phyloP scores from a whole-genome alignment of 257 asterid species.

The Ajuga chamaepitys region DNA sequence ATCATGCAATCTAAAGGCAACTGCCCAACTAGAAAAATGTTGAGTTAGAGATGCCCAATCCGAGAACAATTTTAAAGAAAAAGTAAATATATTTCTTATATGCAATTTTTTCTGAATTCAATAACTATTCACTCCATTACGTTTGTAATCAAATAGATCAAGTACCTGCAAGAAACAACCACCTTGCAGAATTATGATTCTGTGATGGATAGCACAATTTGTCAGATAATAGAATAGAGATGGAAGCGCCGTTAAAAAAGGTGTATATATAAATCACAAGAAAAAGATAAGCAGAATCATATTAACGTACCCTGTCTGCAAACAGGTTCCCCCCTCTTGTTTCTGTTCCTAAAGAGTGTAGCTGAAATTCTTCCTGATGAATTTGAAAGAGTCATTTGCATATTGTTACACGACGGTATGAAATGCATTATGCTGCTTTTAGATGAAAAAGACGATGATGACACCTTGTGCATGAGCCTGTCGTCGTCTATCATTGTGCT shows the following conservation, averaged over 20 bases:
- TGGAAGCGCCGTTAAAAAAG: not conserved
- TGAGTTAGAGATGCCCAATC: not conserved
- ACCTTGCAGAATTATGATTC: not conserved
- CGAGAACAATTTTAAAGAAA: not conserved
- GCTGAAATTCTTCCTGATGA: conserved; percentile 88
- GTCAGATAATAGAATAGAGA: too few species aligned
- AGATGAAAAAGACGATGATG: not conserved
- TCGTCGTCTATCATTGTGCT: conserved; percentile 75
- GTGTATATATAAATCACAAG: not conserved
- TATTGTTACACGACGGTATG: not conserved
- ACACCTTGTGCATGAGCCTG: conserved; percentile 88
- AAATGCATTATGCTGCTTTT: not conserved
- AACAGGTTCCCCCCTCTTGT: conserved; percentile 67
- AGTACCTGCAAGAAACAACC: conserved; percentile 57
- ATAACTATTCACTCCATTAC: conserved; percentile 77
- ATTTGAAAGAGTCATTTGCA: not conserved
- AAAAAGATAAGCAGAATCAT: not conserved
- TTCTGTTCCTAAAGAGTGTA: conserved; percentile 70
- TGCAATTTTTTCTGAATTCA: conserved; percentile 60
- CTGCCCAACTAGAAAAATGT: conserved; percentile 32
- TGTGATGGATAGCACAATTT: not conserved
- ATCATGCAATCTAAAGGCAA: conserved; percentile 80
- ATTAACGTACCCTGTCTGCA: conserved; percentile 64
- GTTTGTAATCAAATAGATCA: conserved; percentile 67
- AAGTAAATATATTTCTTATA: conserved; percentile 37